Percentiles rank a stretch among this genome's conserved stretches.
phyloP scores from a whole-genome alignment of 192 early-diverging fungal genomes.

The Thamnidium elegans region DNA sequence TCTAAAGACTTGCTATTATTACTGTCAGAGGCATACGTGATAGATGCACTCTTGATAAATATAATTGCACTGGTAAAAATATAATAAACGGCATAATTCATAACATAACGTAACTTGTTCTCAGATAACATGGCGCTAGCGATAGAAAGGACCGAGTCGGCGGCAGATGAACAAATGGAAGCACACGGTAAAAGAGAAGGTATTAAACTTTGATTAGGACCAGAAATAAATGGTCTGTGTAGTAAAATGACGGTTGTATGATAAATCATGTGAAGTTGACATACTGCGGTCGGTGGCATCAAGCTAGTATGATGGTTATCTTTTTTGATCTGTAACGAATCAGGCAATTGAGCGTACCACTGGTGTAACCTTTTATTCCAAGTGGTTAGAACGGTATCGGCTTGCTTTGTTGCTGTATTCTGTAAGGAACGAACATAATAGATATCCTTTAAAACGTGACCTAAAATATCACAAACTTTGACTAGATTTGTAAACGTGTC shows the following conservation, averaged over 20 bases:
- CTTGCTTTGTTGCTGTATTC: background rate
- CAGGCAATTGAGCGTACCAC: constrained; percentile 46
- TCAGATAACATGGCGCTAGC: constrained; percentile 12
- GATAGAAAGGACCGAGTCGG: constrained; percentile 27
- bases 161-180: constrained; percentile 25
- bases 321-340: constrained; percentile 18
- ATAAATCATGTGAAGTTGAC: constrained; percentile 47
- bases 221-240: constrained; percentile 49
- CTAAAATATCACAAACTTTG: constrained; percentile 39
- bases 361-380: constrained; percentile 15
- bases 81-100: constrained; percentile 27
- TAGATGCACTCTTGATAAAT: constrained; percentile 26
- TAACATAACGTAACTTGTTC: constrained; percentile 8
- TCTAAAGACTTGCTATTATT: constrained; percentile 1
- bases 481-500: constrained; percentile 17
- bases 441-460: constrained; percentile 47
- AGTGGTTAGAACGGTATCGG: constrained; percentile 17
- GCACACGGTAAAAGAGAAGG: constrained; percentile 20
- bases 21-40: background rate
- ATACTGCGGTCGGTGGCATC: constrained; percentile 10
- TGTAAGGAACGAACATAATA: constrained; percentile 42
- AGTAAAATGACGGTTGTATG: constrained; percentile 49
- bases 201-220: constrained; percentile 16
- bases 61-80: constrained; percentile 33
- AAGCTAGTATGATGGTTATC: background rate